Evolutionary conservation across 495 filamentous ascomycete species (phyloP), one percentile per base, ranked within the genome.

Genomic region (Annulohypoxylon bovei): DNA sequence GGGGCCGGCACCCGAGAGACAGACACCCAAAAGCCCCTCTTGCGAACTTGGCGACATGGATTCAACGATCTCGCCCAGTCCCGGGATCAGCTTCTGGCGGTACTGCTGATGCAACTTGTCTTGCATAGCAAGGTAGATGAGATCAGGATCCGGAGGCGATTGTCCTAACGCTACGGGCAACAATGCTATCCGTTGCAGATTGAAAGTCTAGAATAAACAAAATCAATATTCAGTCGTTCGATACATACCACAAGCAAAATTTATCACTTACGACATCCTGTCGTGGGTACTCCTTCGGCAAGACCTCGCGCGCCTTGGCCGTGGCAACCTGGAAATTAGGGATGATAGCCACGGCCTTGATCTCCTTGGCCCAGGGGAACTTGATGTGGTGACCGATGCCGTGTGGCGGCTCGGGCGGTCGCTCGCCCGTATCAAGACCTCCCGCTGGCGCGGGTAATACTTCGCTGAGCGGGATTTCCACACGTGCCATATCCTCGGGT

Each of bases 21-120:
- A 97, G 35, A 97, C 95, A 40, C 95, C 95, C 35, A 97, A 83
- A 3, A 99, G 85, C 7, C 95, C 95, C 5, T 93, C 92, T 75
- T 97, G 92, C 22, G 90, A 89, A 73, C 87, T 85, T 1, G 94
- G 95, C 22, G 88, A 95, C 79, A 99, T 90, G 30, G 89, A 91
- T 75, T 90, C 88, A 33, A 98, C 89, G 63, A 97, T 92, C 74
- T 96, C 92, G n/a, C 91, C 90, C 58, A 99, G 81, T 0, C 95
- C 94, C 1, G 95, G 95, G 67, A 99, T 94, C 53, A 99, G 85
- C 11, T 85, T 90, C 77, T 92, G 89, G 44, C 95, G 89, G 80
- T 98, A 97, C 8, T 92, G 95, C 78, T 99, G 95, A 79, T 99
- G 95, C 39, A 99, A 85, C 78, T 93, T 95, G 81, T 99, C 95